These are phyloP conservation scores for Globisporangium echinulatum DNA, from an alignment of 352 stramenopile species.

Conservation along the genomic window DNA sequence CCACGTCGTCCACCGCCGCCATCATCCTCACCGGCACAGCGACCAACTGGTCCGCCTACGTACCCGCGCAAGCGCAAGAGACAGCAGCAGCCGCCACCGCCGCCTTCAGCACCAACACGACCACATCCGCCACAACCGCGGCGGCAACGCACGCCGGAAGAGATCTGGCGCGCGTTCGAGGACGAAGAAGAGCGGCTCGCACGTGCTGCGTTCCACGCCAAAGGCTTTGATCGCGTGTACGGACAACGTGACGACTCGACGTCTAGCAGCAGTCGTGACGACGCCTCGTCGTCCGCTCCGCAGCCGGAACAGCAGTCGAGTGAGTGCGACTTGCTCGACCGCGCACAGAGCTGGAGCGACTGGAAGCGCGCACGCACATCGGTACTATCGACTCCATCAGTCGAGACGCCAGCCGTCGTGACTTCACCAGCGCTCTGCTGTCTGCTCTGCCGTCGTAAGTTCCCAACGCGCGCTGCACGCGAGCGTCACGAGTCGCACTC, in stretches of 20 bases:
- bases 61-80: conserved; percentile 18
- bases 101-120: background rate
- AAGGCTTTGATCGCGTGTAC: conserved; percentile 63
- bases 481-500: conserved; percentile 49
- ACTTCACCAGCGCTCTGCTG: conserved; percentile 25
- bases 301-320: background rate
- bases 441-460: conserved; percentile 66
- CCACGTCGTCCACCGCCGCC: conserved; percentile 4
- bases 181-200: conserved; percentile 64
- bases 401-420: background rate
- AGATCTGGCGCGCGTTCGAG: conserved; percentile 68
- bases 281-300: conserved; percentile 22
- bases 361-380: conserved; percentile 24
- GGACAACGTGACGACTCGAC: background rate
- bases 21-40: background rate
- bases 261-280: background rate
- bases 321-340: conserved; percentile 21
- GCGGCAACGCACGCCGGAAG: conserved; percentile 40
- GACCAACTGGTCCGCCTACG: background rate
- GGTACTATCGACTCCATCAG: background rate
- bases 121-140: conserved; percentile 8
- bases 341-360: conserved; percentile 27
- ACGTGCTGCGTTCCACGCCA: conserved; percentile 41
- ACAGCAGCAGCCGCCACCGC: conserved; percentile 9
- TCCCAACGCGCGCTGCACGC: conserved; percentile 32